These are phyloP conservation scores for Herpetospermum pedunculosum DNA, from an alignment of 306 rosid species.

Conservation along the genomic window DNA sequence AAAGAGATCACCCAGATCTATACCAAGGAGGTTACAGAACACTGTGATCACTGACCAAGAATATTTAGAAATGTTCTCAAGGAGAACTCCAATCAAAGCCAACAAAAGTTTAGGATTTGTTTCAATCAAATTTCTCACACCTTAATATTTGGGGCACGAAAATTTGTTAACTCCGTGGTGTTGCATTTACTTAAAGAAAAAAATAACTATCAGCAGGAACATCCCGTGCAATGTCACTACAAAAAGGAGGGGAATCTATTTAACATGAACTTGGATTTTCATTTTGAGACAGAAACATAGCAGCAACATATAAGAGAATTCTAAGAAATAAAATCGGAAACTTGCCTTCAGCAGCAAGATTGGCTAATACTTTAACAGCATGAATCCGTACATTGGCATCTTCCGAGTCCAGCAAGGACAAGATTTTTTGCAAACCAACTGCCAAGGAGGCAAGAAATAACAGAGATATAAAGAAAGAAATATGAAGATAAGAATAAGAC, in stretches of 20 bases:
- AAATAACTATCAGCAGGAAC: not conserved
- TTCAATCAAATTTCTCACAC: not conserved
- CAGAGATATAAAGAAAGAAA: slow-evolving; percentile 4
- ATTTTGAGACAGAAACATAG: too few relatives aligned
- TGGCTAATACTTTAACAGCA: slow-evolving; percentile 98
- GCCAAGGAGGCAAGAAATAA: slow-evolving; percentile 21
- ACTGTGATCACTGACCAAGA: not conserved
- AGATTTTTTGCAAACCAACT: slow-evolving; percentile 90
- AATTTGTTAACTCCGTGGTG: not conserved
- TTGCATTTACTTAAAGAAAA: not conserved
- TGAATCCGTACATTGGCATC: slow-evolving; percentile 87
- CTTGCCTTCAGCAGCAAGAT: slow-evolving; percentile 95
- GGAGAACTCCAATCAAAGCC: not conserved
- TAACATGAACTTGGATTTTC: too few relatives aligned
- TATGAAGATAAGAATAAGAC: slow-evolving; percentile 13
- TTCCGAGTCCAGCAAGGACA: slow-evolving; percentile 88
- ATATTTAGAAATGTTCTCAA: not conserved
- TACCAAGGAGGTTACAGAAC: not conserved
- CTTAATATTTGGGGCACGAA: not conserved
- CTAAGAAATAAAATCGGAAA: slow-evolving; percentile 1
- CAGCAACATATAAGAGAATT: not conserved
- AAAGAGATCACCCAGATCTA: not conserved
- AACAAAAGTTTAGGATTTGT: not conserved
- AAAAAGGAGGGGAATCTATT: too few relatives aligned
- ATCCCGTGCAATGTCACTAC: not conserved